Conservation (phyloP, 2,329 filamentous ascomycete genomes). For the Diaporthe sp. region DNA sequence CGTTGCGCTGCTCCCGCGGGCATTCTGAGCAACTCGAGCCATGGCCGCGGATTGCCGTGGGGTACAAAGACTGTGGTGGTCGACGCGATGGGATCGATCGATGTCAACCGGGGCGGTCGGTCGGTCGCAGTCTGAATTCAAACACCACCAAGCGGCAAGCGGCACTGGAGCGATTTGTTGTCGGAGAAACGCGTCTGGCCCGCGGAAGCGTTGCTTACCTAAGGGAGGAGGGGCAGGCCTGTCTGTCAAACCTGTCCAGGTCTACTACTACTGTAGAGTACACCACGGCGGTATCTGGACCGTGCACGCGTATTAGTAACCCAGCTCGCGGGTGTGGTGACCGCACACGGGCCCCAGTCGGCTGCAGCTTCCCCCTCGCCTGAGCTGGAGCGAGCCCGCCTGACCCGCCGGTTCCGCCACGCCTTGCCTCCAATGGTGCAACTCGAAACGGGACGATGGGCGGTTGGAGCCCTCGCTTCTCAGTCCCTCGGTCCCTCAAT, state of each 20-base stretch:
- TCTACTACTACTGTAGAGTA: too few species aligned
- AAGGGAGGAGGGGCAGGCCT: neutral
- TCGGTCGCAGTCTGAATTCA: slow-evolving; percentile 26
- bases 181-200: slow-evolving; percentile 38
- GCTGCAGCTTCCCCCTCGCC: slow-evolving; percentile 1
- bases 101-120: slow-evolving; percentile 12
- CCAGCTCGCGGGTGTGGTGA: neutral
- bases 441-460: slow-evolving; percentile 23
- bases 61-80: slow-evolving; percentile 38
- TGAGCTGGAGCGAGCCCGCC: slow-evolving; percentile 18
- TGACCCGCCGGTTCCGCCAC: slow-evolving; percentile 14
- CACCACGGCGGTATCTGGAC: neutral
- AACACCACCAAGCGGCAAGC: slow-evolving; percentile 22
- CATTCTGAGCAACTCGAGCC: slow-evolving; percentile 69
- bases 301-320: slow-evolving; percentile 3
- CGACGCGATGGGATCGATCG: slow-evolving; percentile 33
- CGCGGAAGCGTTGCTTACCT: neutral
- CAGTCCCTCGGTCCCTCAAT: neutral
- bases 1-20: slow-evolving; percentile 59
- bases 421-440: neutral
- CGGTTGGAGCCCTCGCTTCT: slow-evolving; percentile 8
- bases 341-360: neutral
- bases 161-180: slow-evolving; percentile 34
- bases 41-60: slow-evolving; percentile 52
- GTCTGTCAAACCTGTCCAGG: neutral